Evolutionary conservation across 768 basidiomycete genomes (phyloP).

Genomic region (Trametes cinnabarina): DNA sequence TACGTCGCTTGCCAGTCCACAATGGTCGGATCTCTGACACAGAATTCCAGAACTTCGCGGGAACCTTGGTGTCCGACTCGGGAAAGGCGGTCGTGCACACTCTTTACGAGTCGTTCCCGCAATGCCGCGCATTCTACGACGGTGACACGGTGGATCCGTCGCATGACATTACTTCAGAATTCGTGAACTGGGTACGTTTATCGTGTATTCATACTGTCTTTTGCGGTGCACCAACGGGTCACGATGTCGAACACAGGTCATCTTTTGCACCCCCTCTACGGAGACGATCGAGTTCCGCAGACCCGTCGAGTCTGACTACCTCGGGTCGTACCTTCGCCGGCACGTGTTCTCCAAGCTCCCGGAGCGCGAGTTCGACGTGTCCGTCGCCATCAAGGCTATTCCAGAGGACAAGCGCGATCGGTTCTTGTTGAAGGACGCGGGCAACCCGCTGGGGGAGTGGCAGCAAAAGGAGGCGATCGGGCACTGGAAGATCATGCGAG

Average conservation of each 20-base stretch:
- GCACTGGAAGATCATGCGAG: conserved; percentile 86
- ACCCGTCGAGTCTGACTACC: conserved; percentile 55
- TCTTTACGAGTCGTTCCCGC: conserved; percentile 63
- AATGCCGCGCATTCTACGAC: conserved; percentile 86
- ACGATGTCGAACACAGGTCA: conserved; percentile 71
- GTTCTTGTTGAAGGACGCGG: conserved; percentile 60
- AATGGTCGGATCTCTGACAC: background rate
- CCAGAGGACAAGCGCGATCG: conserved; percentile 38
- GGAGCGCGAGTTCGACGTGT: conserved; percentile 52
- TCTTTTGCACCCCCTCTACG: conserved; percentile 71
- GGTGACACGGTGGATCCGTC: conserved; percentile 34
- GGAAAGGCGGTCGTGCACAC: conserved; percentile 70
- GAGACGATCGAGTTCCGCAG: conserved; percentile 58
- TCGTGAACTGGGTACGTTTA: conserved; percentile 70
- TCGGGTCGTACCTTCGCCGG: conserved; percentile 65
- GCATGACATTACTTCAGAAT: conserved; percentile 41
- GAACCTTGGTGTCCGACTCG: conserved; percentile 59
- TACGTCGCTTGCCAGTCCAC: conserved; percentile 37
- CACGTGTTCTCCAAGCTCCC: conserved; percentile 53
- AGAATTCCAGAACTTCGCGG: conserved; percentile 72
- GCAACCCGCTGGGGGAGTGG: conserved; percentile 62
- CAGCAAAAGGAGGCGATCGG: conserved; percentile 62
- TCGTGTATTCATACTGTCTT: background rate
- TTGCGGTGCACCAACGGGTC: no score
- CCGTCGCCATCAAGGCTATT: conserved; percentile 20